These are phyloP conservation scores for Mortierella sp. DNA, from an alignment of 371 early-diverging fungal genomes.

Conservation along the genomic window DNA sequence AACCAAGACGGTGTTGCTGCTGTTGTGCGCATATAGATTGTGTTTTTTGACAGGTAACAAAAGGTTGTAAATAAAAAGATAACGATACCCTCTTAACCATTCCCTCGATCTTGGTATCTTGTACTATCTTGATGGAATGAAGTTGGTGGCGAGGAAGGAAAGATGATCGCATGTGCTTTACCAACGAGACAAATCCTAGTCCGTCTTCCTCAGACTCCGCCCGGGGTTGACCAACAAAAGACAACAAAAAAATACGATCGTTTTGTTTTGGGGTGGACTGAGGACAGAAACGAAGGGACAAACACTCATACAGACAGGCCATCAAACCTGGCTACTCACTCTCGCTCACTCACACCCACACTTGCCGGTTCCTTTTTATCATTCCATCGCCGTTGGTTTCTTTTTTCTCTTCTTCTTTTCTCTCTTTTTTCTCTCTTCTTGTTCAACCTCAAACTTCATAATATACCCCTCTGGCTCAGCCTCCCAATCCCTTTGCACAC, in stretches of 20 bases:
- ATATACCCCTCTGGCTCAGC: background rate
- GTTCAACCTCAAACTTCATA: background rate
- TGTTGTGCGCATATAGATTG: conserved; percentile 26
- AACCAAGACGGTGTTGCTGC: conserved; percentile 39
- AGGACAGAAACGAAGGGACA: background rate
- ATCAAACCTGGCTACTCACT: background rate
- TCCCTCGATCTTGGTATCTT: no score
- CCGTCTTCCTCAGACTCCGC: background rate
- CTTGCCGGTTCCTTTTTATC: background rate
- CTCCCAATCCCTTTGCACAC: background rate
- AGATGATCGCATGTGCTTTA: background rate
- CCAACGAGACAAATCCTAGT: background rate
- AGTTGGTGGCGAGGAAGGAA: background rate
- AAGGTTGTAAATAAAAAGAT: background rate
- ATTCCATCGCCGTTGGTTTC: background rate
- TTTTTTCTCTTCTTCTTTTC: background rate
- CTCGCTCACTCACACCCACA: background rate
- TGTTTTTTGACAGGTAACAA: background rate
- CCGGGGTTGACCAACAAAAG: background rate
- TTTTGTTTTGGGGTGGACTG: background rate
- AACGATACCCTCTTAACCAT: background rate
- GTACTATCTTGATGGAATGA: no score
- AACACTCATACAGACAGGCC: background rate
- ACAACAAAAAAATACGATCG: background rate
- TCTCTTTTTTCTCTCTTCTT: background rate